These are phyloP conservation scores for Trypanosoma scelopori DNA, from an alignment of 208 protist genomes.

Conservation along the genomic window DNA sequence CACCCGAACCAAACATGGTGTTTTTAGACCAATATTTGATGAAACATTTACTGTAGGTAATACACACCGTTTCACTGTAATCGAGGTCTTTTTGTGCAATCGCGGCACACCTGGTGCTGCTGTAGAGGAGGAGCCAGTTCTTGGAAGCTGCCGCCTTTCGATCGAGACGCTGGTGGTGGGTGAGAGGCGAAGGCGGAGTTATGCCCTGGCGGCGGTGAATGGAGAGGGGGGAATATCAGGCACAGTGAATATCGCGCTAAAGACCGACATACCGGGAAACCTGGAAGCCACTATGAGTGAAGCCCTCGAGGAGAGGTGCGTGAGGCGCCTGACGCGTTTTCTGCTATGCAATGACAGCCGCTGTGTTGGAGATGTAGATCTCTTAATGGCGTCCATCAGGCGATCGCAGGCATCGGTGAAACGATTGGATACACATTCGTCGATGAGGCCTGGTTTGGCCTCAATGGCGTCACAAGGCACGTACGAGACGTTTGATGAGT, in stretches of 20 bases:
- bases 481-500: conserved; percentile 57
- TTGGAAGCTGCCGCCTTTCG: conserved; percentile 71
- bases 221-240: conserved; percentile 54
- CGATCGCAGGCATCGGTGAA: too few species aligned
- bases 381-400: conserved; percentile 47
- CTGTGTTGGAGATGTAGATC: conserved; percentile 59
- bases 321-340: conserved; percentile 58
- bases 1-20: conserved; percentile 43
- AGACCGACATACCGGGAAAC: conserved; percentile 61
- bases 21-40: conserved; percentile 42
- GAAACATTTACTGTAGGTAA: conserved; percentile 80
- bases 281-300: conserved; percentile 36
- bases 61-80: conserved; percentile 71
- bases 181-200: conserved; percentile 38
- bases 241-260: conserved; percentile 65
- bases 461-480: conserved; percentile 10
- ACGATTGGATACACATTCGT: too few species aligned
- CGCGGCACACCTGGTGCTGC: neutral
- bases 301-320: conserved; percentile 36
- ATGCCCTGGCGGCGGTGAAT: conserved; percentile 37
- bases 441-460: neutral
- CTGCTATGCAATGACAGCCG: conserved; percentile 50
- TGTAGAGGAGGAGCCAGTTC: conserved; percentile 29
- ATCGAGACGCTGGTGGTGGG: conserved; percentile 62
- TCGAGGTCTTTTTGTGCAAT: conserved; percentile 68